Evolutionary conservation across 345 rosid genomes (phyloP), one percentile per base, ranked within the genome.

Genomic region (Capsella bursapastoris): DNA sequence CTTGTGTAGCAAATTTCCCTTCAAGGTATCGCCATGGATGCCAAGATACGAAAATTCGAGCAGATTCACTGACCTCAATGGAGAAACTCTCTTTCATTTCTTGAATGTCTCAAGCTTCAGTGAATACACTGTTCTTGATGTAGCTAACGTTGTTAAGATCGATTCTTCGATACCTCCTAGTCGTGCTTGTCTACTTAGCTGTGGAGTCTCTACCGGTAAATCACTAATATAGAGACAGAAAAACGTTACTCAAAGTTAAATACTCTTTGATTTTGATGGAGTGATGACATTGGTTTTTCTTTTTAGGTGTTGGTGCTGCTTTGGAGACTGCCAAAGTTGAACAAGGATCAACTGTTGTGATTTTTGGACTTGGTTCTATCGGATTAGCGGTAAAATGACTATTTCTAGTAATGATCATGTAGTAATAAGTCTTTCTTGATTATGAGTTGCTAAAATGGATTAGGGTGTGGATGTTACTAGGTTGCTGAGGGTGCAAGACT

Each of bases 161-260:
- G 94, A 91, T 71, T 81, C 86, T 50, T 65, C 83, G 8, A 48
- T 86, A 59, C 91, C 96, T 62, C 96, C 97, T 29, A 83, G 76
- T 34, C 85, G 65, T 71, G 98, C 97, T 25, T 89, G 96, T 72
- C 97, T 93, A 67, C 86, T 93, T 13, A 83, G 97, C 48, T 93
- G 98, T 14, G 97, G 98, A 68, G 82, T 93, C 40, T 86, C 98
- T 29, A 91, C 98, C 50, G 98, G 98, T 86, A 82, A 49, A 9
- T 41, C 5, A 13, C n/a, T 49, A 31, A 10, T 16, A 16, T 16
- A 7, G 10, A 18, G 22, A 18, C 22, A 18, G 4, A 37, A 40
- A 13, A 4, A 58, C 2, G 9, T 0, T n/a, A 32, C 8, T 8
- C 13, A 59, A 59, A 0, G 4, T 12, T 50, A 8, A n/a, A 4